Percentiles rank a stretch among this genome's conserved stretches.
These are phyloP conservation scores for Musa troglodytarum DNA, from an alignment of 176 grass and related monocot genomes.

Conservation along the genomic window DNA sequence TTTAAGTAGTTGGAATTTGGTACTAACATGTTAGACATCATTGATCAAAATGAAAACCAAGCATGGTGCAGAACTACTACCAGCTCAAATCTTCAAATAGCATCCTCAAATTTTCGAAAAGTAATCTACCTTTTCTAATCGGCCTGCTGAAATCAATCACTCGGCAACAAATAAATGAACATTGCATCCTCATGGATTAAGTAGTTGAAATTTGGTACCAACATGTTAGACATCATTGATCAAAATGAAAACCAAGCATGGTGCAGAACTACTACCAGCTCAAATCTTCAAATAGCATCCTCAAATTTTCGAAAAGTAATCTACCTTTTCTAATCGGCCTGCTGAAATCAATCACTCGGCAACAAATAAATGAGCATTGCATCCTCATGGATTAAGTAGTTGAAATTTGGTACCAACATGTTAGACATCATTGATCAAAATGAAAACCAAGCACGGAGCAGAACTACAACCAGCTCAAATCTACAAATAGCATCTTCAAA, in stretches of 20 bases:
- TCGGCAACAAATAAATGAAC: neutral
- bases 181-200: neutral
- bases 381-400: neutral
- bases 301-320: neutral
- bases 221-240: no score
- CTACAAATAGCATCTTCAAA: neutral
- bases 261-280: neutral
- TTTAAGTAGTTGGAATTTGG: no score
- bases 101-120: neutral
- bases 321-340: neutral
- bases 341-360: neutral
- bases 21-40: no score
- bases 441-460: neutral
- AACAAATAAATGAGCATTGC: neutral
- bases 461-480: neutral
- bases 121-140: neutral
- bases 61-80: no score
- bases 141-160: neutral
- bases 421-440: no score
- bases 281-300: neutral
- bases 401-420: no score
- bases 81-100: neutral
- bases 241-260: no score
- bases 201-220: no score
- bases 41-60: no score